Evolutionary conservation across 1,139 yeast genomes (phyloP), one percentile per base, ranked within the genome.

Genomic region (Tardiomyces depauwii): DNA sequence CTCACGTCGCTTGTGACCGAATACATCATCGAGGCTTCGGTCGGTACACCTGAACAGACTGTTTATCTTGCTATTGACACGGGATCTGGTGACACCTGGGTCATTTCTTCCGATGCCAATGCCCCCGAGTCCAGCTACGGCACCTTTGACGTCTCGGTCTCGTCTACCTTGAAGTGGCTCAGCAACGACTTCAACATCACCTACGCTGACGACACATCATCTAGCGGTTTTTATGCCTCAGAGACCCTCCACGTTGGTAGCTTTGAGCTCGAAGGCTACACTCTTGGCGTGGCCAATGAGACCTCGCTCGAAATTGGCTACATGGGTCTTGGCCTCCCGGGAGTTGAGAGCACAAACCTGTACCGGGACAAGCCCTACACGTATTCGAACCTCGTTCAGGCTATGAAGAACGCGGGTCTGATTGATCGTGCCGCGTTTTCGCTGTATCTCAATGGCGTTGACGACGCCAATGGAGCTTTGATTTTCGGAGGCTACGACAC

Each of bases 401-500:
- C 36, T 5, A 30, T 30, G 36, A 30, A 30, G 36, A 30, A 30
- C 16, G 36, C n/a, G 5, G 36, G 36, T 5, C 16, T 30, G 16
- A 30, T 30, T 30, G 16, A 30, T 10, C 36, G 36, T 14, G 36
- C 59, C 42, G 72, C 72, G 13, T 77, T 72, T 59, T 75, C 80
- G 6, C 61, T 77, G 47, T 77, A 70, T 54, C 67, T 77, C 53
- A 65, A 68, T 46, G 62, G 67, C 33, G 52, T 63, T 33, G 63
- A 61, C n/a, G 60, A 72, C 2, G 51, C 60, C n/a, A 48, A 62
- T 2, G 82, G 82, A 2, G 56, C 65, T 27, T 54, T 77, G 32
- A 58, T 77, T 45, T 75, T 78, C 59, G 82, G 82, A 10, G 82
- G 78, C 6, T 65, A 76, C 16, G 82, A 78, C 58, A 64, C 66